Conservation (phyloP, 371 early-diverging fungal species). For the Nematocida displodere region DNA sequence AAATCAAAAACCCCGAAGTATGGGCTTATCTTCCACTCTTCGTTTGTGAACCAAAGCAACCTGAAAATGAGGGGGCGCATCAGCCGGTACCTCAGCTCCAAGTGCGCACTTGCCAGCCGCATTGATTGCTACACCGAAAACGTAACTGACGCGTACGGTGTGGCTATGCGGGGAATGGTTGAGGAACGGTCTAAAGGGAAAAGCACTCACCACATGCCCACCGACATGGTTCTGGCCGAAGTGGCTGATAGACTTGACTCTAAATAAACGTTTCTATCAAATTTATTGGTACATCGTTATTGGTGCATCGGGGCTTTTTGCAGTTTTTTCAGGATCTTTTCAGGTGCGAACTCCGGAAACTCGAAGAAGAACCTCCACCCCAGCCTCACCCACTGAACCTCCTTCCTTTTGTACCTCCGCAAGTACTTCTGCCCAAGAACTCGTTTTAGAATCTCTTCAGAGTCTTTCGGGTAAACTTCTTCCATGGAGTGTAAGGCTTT, state of each 20-base stretch:
- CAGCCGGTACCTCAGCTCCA: conserved; percentile 79
- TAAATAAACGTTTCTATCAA: too few species aligned
- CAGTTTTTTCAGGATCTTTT: conserved; percentile 15
- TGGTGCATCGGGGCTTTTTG: not conserved
- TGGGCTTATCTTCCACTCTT: conserved; percentile 83
- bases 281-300: too few species aligned
- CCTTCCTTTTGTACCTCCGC: conserved; percentile 10
- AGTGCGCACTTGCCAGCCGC: conserved; percentile 80
- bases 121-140: conserved; percentile 75
- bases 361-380: conserved; percentile 50
- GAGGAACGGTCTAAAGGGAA: conserved; percentile 49
- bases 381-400: not conserved
- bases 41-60: conserved; percentile 75
- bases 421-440: conserved; percentile 22
- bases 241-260: conserved; percentile 28
- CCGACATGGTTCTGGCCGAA: conserved; percentile 36
- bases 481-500: not conserved
- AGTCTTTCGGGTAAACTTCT: not conserved
- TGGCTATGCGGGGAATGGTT: conserved; percentile 45
- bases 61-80: conserved; percentile 82
- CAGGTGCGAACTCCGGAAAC: conserved; percentile 20
- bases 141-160: conserved; percentile 49
- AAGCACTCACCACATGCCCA: conserved; percentile 50
- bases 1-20: conserved; percentile 89
- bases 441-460: not conserved